Conservation (phyloP, 2,329 filamentous ascomycete genomes). For the Diaporthe vaccinii region DNA sequence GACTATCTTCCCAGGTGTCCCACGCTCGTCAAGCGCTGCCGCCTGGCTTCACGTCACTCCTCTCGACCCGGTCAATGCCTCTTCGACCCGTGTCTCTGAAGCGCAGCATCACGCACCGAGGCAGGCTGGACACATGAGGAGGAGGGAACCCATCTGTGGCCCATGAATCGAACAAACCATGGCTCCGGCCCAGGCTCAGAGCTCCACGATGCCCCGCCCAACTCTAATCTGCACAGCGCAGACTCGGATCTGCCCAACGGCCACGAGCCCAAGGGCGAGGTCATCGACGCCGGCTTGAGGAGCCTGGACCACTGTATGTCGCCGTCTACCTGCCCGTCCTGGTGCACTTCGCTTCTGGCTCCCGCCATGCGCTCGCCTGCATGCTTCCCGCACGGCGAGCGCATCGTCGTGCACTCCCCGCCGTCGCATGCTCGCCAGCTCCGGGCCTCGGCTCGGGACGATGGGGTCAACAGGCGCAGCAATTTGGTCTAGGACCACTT, state of each 20-base stretch:
- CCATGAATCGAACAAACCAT: constrained; percentile 46
- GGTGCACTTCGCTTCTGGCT: neutral
- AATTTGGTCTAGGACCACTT: neutral
- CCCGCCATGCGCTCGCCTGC: neutral
- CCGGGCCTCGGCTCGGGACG: neutral
- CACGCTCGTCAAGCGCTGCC: neutral
- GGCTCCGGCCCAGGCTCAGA: constrained; percentile 50
- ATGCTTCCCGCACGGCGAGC: neutral
- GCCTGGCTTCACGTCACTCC: neutral
- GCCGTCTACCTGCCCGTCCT: neutral
- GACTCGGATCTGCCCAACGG: constrained; percentile 39
- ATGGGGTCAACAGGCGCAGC: neutral
- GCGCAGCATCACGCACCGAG: constrained; percentile 21
- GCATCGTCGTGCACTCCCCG: constrained; percentile 33
- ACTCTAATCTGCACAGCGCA: constrained; percentile 26
- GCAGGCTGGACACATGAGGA: constrained; percentile 35
- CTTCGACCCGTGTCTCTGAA: constrained; percentile 14
- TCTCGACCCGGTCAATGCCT: constrained; percentile 29
- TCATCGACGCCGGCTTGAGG: constrained; percentile 81
- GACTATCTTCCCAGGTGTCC: neutral
- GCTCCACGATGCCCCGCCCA: constrained; percentile 40
- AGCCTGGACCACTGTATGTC: constrained; percentile 84
- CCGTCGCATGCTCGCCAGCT: neutral
- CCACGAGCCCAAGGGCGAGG: constrained; percentile 47
- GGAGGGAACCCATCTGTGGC: constrained; percentile 35